These are phyloP conservation scores for Botrytis porri DNA, from an alignment of 2,329 filamentous ascomycete genomes.

Conservation along the genomic window DNA sequence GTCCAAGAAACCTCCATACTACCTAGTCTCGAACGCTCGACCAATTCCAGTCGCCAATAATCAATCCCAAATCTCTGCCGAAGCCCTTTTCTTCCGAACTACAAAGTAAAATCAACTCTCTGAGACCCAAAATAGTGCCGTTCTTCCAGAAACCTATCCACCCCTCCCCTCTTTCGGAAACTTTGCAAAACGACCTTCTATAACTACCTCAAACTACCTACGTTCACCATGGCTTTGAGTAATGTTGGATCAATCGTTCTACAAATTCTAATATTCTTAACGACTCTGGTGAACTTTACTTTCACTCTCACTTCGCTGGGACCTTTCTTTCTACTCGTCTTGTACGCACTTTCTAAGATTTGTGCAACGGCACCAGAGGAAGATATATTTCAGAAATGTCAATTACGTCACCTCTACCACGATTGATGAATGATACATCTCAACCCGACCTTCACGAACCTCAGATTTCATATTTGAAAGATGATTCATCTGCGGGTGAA, in stretches of 20 bases:
- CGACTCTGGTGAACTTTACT: slow-evolving; percentile 52
- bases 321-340: slow-evolving; percentile 45
- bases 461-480: background rate
- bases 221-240: slow-evolving; percentile 47
- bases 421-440: slow-evolving; percentile 28
- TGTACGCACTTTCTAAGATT: slow-evolving; percentile 51
- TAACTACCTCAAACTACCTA: background rate
- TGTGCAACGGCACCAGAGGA: slow-evolving; percentile 49
- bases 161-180: background rate
- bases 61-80: background rate
- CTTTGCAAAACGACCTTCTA: background rate
- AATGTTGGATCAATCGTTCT: slow-evolving; percentile 52
- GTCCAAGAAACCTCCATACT: background rate
- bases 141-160: background rate
- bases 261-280: slow-evolving; percentile 52
- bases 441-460: slow-evolving; percentile 41
- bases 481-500: background rate
- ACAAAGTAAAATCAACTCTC: background rate
- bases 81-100: background rate
- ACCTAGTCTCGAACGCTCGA: background rate
- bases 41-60: background rate
- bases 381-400: slow-evolving; percentile 41
- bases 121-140: background rate
- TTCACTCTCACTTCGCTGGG: slow-evolving; percentile 50
- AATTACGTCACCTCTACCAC: slow-evolving; percentile 34